A percentile compares a stretch with the other conserved stretches of the same genome.
Evolutionary conservation across 257 asterid genomes (phyloP).

Genomic region (Osmanthus fragrans): DNA sequence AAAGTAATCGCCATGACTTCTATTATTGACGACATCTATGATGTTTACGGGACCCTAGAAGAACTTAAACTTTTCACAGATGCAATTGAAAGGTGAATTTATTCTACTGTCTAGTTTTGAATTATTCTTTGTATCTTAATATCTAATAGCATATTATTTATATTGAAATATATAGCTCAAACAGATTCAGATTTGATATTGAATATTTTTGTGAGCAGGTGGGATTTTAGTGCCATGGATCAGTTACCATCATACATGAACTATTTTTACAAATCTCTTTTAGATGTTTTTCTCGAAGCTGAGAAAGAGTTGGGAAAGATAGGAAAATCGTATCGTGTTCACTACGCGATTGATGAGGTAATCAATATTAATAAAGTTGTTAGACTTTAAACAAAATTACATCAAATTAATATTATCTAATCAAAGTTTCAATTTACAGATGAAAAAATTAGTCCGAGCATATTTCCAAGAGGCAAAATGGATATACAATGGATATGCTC

Average conservation of each 20-base stretch:
- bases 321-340: no score
- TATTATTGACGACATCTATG: no score
- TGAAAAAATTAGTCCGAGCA: slow-evolving; percentile 27
- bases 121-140: no score
- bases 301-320: no score
- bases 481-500: slow-evolving; percentile 17
- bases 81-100: slow-evolving; percentile 17
- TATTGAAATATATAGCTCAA: background rate
- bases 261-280: no score
- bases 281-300: no score
- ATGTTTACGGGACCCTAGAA: no score
- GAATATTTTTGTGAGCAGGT: slow-evolving; percentile 6
- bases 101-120: no score
- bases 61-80: slow-evolving; percentile 1
- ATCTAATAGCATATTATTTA: no score
- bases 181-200: background rate
- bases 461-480: slow-evolving; percentile 36
- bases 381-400: no score
- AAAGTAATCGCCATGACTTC: background rate
- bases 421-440: background rate
- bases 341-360: no score
- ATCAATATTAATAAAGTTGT: no score
- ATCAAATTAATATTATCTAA: background rate
- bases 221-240: slow-evolving; percentile 22
- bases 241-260: slow-evolving; percentile 25